These are phyloP conservation scores for Aureobasidium leucospermi DNA, from an alignment of 2,329 filamentous ascomycete genomes.

Conservation along the genomic window DNA sequence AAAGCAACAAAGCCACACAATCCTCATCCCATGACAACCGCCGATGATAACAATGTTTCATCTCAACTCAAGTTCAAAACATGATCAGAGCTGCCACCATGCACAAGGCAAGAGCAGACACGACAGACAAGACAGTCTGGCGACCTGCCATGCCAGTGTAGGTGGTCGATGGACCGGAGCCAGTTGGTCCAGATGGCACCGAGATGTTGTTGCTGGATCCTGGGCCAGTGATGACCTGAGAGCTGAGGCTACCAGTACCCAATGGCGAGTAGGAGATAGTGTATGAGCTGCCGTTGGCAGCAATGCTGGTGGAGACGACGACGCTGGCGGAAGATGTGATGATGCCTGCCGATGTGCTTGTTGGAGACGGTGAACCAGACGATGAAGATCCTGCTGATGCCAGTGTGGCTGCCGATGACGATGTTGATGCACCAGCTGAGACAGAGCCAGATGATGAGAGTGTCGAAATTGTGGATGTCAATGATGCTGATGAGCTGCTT, in stretches of 20 bases:
- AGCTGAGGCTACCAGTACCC: slow-evolving; percentile 12
- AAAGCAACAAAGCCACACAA: not conserved
- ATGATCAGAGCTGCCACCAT: slow-evolving; percentile 2
- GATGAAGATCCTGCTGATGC: not conserved
- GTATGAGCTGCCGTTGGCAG: slow-evolving; percentile 7
- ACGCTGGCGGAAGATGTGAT: not conserved
- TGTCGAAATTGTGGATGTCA: slow-evolving; percentile 1
- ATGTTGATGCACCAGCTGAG: not conserved
- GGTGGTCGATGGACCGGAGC: not conserved
- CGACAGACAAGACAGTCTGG: not conserved
- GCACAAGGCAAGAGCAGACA: slow-evolving; percentile 1
- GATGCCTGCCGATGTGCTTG: not conserved
- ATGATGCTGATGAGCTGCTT: slow-evolving; percentile 1
- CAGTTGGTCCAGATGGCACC: not conserved
- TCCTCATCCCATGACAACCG: not conserved
- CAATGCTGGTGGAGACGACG: not conserved
- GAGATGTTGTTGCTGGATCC: slow-evolving; percentile 12
- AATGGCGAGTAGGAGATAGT: slow-evolving; percentile 10
- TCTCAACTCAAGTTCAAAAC: not conserved
- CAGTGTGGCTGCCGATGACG: not conserved
- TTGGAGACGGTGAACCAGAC: not conserved
- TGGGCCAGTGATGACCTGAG: not conserved
- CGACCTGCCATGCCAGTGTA: slow-evolving; percentile 11
- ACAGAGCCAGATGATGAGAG: not conserved
- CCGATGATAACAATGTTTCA: not conserved